Evolutionary conservation across 1,139 yeast genomes (phyloP), one percentile per base, ranked within the genome.

Genomic region (Taiozyma sp.): DNA sequence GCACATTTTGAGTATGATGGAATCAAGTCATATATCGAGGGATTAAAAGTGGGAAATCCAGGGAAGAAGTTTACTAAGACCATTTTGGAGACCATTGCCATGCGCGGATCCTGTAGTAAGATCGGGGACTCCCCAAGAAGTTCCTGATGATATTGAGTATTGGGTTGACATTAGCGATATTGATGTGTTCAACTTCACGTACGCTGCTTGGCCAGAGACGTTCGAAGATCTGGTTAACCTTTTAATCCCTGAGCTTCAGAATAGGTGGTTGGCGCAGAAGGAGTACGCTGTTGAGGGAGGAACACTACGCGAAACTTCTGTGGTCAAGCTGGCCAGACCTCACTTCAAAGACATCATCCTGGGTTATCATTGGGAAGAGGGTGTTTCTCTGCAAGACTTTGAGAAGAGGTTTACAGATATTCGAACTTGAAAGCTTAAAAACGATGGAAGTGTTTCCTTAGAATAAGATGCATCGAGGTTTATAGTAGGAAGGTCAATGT

Each of bases 181-280:
- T 22, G 74, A 70, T 53, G 74, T 74, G 4, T 70, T 70, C 57
- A 70, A 70, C 50, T 59, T 70, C 46, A 64, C 67, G 4, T 65
- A 67, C 51, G 65, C 70, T 4, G 53, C 59, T 2, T 51, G 64
- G 29, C 73, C 73, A 4, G 67, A 65, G 10, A 57, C 67, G 27
- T 68, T 64, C 51, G 69, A 67, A 46, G 70, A 69, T 30, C 55
- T 70, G 23, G 63, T 67, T 12, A 67, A 70, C 8, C 50, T 57
- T 27, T 52, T 70, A 34, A 51, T 70, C n/a, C 74, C 74, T 4
- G 73, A 66, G 49, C 54, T 70, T 45, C 66, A 65, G 43, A 56
- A 54, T 44, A 62, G 47, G 72, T 71, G 5, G n/a, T 50, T 68
- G 14, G 67, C 64, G 19, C 64, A 67, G 60, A 58, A 60, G 1